Base-by-base conservation (phyloP, 768 basidiomycete species). In the Naganishia kalamii region DNA sequence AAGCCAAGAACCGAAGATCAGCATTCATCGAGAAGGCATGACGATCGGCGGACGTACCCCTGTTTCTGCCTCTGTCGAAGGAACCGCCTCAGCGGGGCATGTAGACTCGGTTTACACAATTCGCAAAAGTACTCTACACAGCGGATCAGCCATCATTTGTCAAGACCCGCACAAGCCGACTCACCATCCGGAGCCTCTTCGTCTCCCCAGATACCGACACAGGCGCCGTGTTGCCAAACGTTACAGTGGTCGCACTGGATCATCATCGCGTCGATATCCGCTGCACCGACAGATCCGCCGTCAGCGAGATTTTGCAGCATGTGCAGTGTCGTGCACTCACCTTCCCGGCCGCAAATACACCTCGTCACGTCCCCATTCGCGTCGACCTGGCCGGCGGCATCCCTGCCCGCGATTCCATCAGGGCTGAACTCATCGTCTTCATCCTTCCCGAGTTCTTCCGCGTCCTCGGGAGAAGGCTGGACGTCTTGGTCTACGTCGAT, bases 231-330 rank as follows among this genome's bases (percentile, higher is more conserved):
- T 79, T 99, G 94, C 94, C 94, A 99, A 62, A 90, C 90, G 73
- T 92, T 89, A 81, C 94, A 99, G 47, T 83, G 87, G 80, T 98
- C 94, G 80, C 94, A 99, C 77, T 92, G 89, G 57, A 97, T 91
- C 90, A 97, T 96, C 80, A 94, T 90, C 77, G 91, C 92, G 51
- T 91, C 90, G 47, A 80, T 80, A 59, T 89, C 90, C 52, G 51
- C 32, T 60, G 35, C 12, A 30, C 17, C 11, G 7, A 17, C 19
- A 27, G 8, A 40, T 21, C 19, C 43, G 23, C 17, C 23, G 33
- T 33, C 10, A 37, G 59, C 46, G 29, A 37, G 61, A 57, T 62
- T 61, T n/a, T 33, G 23, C 7, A 3, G 35, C 7, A 67, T 51
- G 43, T 66, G 50, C 13, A 60, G 52, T 44, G 62, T 37, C 52